Evolutionary conservation across 805 yeast species (phyloP).

Genomic region (Spathaspora sp.): DNA sequence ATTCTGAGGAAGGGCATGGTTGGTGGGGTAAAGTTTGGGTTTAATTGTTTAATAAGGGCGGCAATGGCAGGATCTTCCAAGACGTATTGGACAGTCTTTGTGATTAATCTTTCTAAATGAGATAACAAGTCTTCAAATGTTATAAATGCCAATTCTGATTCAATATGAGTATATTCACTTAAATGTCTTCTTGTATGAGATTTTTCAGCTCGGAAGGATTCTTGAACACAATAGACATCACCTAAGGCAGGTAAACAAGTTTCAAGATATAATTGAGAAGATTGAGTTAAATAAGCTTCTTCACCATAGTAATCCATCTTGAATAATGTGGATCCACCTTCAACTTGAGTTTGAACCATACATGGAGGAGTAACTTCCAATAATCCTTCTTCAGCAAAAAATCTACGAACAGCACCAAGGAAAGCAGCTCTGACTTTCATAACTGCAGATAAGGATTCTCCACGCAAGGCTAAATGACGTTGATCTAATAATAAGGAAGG

Average conservation of each 20-base stretch:
- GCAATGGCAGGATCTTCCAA: constrained; percentile 91
- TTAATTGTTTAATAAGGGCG: constrained; percentile 81
- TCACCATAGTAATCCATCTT: constrained; percentile 93
- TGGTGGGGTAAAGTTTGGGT: constrained; percentile 89
- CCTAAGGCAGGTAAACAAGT: constrained; percentile 95
- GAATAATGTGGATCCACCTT: constrained; percentile 97
- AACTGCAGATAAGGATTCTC: constrained; percentile 88
- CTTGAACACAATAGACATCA: constrained; percentile 96
- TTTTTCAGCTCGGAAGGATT: constrained; percentile 98
- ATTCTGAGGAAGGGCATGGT: constrained; percentile 83
- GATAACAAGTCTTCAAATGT: constrained; percentile 79
- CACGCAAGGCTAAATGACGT: constrained; percentile 94
- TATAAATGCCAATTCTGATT: constrained; percentile 87
- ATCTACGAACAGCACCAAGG: constrained; percentile 69
- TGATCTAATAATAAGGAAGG: constrained; percentile 89
- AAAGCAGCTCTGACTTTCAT: constrained; percentile 91
- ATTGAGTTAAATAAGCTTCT: constrained; percentile 94
- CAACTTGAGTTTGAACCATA: constrained; percentile 99
- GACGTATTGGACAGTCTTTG: constrained; percentile 67
- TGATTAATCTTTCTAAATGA: constrained; percentile 80
- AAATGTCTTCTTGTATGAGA: constrained; percentile 98
- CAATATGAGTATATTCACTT: constrained; percentile 95
- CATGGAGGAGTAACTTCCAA: constrained; percentile 98
- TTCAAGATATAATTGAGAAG: constrained; percentile 94
- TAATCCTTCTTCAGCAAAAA: constrained; percentile 68